A percentile compares a stretch with the other conserved stretches of the same genome.
These are phyloP conservation scores for Paramarasmius palmivorus DNA, from an alignment of 1,284 basidiomycete genomes.

Conservation along the genomic window DNA sequence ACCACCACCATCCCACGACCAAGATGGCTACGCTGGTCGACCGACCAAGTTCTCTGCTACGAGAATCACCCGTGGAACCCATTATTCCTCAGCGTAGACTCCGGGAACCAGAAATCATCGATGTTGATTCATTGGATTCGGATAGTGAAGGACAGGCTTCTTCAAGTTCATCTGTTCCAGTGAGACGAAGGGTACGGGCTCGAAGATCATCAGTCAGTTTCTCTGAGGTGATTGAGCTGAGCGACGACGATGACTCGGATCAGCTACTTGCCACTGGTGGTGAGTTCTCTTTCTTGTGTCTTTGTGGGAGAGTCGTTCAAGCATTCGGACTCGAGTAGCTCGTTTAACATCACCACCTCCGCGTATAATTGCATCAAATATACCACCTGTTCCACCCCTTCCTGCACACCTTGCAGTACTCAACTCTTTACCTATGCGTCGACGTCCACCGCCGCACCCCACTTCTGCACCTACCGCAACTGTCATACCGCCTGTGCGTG, in stretches of 20 bases:
- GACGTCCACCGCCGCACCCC: slow-evolving; percentile 20
- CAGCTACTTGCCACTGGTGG: not conserved
- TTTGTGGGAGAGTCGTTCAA: not conserved
- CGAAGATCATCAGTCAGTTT: not conserved
- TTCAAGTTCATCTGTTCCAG: not conserved
- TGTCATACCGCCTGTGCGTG: slow-evolving; percentile 35
- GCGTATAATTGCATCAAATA: not conserved
- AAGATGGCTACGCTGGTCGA: slow-evolving; percentile 1
- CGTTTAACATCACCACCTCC: slow-evolving; percentile 8
- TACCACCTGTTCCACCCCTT: slow-evolving; percentile 14
- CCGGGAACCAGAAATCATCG: not conserved
- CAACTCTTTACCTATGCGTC: slow-evolving; percentile 20
- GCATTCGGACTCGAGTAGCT: not conserved
- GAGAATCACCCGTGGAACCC: not conserved
- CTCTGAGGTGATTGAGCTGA: not conserved
- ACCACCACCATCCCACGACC: not conserved
- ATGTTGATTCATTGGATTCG: slow-evolving; percentile 1
- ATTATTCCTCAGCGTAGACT: slow-evolving; percentile 1
- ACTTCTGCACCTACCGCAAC: slow-evolving; percentile 1
- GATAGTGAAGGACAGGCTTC: not conserved
- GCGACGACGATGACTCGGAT: slow-evolving; percentile 1
- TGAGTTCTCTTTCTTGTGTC: not conserved
- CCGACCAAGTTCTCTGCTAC: not conserved
- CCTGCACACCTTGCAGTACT: not conserved
- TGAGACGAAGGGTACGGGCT: not conserved